Conservation (phyloP, 805 yeast genomes). For the Kluyveromyces siamensis region DNA sequence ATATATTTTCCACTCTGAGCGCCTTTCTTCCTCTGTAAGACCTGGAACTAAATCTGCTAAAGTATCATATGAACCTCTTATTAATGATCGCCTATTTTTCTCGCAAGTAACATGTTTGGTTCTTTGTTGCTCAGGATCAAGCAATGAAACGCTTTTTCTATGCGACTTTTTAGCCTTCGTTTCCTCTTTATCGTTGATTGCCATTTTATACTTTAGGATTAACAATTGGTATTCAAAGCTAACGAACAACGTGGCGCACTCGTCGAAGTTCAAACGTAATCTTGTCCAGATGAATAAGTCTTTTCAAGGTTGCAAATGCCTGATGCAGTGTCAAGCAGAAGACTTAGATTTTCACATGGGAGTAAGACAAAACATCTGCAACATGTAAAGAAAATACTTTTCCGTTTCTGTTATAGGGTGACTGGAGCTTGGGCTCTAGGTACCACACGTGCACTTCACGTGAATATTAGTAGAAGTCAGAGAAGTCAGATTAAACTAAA, state of each 20-base stretch:
- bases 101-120: conserved; percentile 80
- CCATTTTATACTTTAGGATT: background rate
- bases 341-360: background rate
- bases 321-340: background rate
- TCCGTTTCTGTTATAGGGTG: too few relatives aligned
- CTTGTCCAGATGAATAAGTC: too few relatives aligned
- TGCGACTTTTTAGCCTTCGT: conserved; percentile 6
- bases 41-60: conserved; percentile 71
- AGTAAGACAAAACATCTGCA: too few relatives aligned
- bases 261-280: too few relatives aligned
- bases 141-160: conserved; percentile 27
- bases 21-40: conserved; percentile 54
- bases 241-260: background rate
- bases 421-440: too few relatives aligned
- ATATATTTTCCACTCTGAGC: conserved; percentile 73
- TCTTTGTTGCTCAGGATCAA: conserved; percentile 32
- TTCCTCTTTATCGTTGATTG: background rate
- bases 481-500: too few relatives aligned
- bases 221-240: background rate
- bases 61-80: conserved; percentile 71
- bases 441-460: too few relatives aligned
- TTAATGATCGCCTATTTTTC: conserved; percentile 78
- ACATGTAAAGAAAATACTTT: too few relatives aligned
- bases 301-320: too few relatives aligned
- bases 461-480: too few relatives aligned